Conservation (phyloP, 2,329 filamentous ascomycete species). For the Paraphaeosphaeria minitans region DNA sequence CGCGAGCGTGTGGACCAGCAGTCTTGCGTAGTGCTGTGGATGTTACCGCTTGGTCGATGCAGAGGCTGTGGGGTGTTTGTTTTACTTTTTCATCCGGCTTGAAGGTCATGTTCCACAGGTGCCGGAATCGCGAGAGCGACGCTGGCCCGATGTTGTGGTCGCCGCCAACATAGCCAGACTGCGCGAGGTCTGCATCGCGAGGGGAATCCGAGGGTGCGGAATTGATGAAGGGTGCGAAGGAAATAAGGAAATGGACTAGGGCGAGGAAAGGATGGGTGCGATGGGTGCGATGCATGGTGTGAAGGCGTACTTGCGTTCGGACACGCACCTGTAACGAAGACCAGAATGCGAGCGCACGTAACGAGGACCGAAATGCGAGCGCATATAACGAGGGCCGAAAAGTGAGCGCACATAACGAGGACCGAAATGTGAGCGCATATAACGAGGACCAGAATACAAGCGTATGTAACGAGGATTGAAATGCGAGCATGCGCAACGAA, state of each 20-base stretch:
- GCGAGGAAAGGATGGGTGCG: neutral
- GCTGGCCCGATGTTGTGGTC: conserved; percentile 51
- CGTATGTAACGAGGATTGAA: neutral
- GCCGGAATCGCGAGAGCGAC: conserved; percentile 46
- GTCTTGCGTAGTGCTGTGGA: conserved; percentile 54
- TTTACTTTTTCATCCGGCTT: conserved; percentile 39
- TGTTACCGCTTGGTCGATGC: neutral
- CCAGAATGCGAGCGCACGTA: neutral
- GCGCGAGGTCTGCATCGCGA: conserved; percentile 22
- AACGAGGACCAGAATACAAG: neutral
- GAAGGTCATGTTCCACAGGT: conserved; percentile 45
- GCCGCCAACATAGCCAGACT: conserved; percentile 28
- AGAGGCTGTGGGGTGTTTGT: neutral
- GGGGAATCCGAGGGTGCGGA: conserved; percentile 22
- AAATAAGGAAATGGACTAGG: neutral
- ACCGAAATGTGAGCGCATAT: too few relatives aligned
- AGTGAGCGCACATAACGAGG: neutral
- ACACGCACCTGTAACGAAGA: neutral
- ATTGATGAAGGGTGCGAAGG: conserved; percentile 1
- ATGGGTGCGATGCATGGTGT: neutral
- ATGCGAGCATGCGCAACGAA: neutral
- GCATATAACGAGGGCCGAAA: neutral
- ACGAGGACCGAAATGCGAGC: too few relatives aligned
- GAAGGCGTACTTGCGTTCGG: neutral
- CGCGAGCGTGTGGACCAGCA: conserved; percentile 52